Percentiles rank a stretch among this genome's conserved stretches.
Conservation (phyloP, 2,329 filamentous ascomycete species). For the Microsporum ferrugineum region DNA sequence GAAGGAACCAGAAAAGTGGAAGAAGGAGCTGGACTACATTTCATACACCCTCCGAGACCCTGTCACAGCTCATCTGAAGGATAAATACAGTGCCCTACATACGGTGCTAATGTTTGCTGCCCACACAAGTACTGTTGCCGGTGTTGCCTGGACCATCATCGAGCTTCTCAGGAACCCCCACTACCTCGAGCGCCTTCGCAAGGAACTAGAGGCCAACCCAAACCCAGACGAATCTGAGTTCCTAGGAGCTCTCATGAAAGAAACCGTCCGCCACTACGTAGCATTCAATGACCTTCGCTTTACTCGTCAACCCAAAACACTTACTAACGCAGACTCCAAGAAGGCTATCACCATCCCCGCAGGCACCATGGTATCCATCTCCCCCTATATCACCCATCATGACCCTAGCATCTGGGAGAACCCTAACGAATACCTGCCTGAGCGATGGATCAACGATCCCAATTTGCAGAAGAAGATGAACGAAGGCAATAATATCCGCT, state of each 20-base stretch:
- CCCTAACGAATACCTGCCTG: slow-evolving; percentile 10
- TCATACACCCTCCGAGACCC: slow-evolving; percentile 14
- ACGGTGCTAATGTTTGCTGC: slow-evolving; percentile 14
- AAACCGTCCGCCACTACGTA: slow-evolving; percentile 14
- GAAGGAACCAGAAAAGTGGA: slow-evolving; percentile 12
- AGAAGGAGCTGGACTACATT: slow-evolving; percentile 12
- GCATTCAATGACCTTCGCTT: slow-evolving; percentile 12
- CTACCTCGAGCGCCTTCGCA: slow-evolving; percentile 8
- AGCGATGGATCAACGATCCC: slow-evolving; percentile 11
- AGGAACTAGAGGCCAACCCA: slow-evolving; percentile 10
- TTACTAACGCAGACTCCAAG: slow-evolving; percentile 8
- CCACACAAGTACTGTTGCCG: slow-evolving; percentile 14
- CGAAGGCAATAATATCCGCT: slow-evolving; percentile 7
- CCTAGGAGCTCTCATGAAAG: slow-evolving; percentile 12
- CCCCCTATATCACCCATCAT: slow-evolving; percentile 13
- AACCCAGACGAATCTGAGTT: slow-evolving; percentile 10
- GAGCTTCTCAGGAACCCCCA: slow-evolving; percentile 13
- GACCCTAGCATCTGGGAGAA: slow-evolving; percentile 11
- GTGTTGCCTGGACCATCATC: slow-evolving; percentile 14
- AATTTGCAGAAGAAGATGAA: slow-evolving; percentile 9
- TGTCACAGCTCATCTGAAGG: slow-evolving; percentile 12
- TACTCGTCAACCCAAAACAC: slow-evolving; percentile 8
- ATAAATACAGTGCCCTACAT: slow-evolving; percentile 13
- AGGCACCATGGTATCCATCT: slow-evolving; percentile 12
- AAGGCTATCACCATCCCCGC: slow-evolving; percentile 11